A percentile compares a stretch with the other conserved stretches of the same genome.
Conservation (phyloP, 192 early-diverging fungal species). For the Backusella parvicylindrica region DNA sequence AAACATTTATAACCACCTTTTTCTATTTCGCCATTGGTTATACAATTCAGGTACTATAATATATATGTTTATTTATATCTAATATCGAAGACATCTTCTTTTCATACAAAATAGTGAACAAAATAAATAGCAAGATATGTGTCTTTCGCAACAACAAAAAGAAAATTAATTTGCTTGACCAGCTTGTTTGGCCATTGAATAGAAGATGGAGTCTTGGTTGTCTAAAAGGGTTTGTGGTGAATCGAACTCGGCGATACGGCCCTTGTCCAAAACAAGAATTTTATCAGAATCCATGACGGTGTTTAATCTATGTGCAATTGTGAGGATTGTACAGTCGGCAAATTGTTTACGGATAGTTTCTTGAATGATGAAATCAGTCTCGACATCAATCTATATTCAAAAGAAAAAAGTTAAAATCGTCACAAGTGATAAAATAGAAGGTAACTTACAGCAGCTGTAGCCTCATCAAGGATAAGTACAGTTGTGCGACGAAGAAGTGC, state of each 20-base stretch:
- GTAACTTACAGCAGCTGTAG: slow-evolving; percentile 63
- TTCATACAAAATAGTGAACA: neutral
- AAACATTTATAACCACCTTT: too few relatives aligned
- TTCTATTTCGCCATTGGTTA: neutral
- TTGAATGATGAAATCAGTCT: slow-evolving; percentile 70
- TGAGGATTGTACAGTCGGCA: slow-evolving; percentile 69
- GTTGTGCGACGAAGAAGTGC: slow-evolving; percentile 70
- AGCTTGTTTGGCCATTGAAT: slow-evolving; percentile 44
- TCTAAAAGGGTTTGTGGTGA: slow-evolving; percentile 58
- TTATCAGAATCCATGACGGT: slow-evolving; percentile 65
- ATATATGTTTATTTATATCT: slow-evolving; percentile 2
- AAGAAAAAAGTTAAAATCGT: neutral
- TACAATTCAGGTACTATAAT: neutral
- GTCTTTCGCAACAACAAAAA: neutral
- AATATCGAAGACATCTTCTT: neutral
- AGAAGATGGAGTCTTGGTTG: slow-evolving; percentile 39
- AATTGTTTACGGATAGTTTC: slow-evolving; percentile 73
- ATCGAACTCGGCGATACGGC: slow-evolving; percentile 71
- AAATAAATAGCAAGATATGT: neutral
- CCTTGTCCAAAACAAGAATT: slow-evolving; percentile 75
- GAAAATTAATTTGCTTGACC: slow-evolving; percentile 31
- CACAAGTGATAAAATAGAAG: neutral
- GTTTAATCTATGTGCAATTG: slow-evolving; percentile 75
- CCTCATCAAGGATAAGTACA: slow-evolving; percentile 84
- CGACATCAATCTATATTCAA: slow-evolving; percentile 40